A percentile compares a stretch with the other conserved stretches of the same genome.
These are phyloP conservation scores for Ligustrum vulgare DNA, from an alignment of 257 asterid genomes.

Conservation along the genomic window DNA sequence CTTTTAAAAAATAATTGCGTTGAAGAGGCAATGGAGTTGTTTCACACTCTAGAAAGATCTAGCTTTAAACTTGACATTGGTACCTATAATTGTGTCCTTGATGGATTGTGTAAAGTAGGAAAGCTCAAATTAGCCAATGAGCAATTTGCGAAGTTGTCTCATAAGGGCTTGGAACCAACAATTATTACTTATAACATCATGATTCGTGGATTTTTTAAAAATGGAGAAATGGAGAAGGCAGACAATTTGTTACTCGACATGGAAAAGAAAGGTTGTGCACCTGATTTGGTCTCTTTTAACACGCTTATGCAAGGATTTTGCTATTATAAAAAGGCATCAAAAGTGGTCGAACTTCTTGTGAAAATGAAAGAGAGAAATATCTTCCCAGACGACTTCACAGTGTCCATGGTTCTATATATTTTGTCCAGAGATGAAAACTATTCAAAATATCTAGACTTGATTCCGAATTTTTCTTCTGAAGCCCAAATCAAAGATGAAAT, in stretches of 20 bases:
- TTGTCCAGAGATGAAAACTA: slow-evolving; percentile 55
- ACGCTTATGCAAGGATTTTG: slow-evolving; percentile 68
- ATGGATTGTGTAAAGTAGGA: background rate
- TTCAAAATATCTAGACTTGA: slow-evolving; percentile 41
- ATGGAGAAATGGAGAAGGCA: slow-evolving; percentile 53
- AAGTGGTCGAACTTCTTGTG: slow-evolving; percentile 58
- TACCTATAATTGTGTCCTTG: slow-evolving; percentile 20
- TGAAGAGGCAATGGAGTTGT: slow-evolving; percentile 28
- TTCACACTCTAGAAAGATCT: slow-evolving; percentile 25
- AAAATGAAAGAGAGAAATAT: slow-evolving; percentile 56
- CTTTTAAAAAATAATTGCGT: slow-evolving; percentile 32
- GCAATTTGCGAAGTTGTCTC: background rate
- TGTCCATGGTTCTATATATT: slow-evolving; percentile 54
- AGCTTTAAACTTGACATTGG: slow-evolving; percentile 25
- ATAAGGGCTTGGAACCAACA: slow-evolving; percentile 6
- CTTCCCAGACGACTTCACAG: slow-evolving; percentile 41
- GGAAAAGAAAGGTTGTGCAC: slow-evolving; percentile 55
- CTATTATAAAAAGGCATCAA: slow-evolving; percentile 37
- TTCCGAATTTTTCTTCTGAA: slow-evolving; percentile 51
- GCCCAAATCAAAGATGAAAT: background rate
- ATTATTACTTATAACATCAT: slow-evolving; percentile 50
- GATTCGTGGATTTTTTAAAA: slow-evolving; percentile 58
- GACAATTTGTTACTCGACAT: slow-evolving; percentile 46
- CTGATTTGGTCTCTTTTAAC: slow-evolving; percentile 51
- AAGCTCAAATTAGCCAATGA: background rate